These are phyloP conservation scores for Lathyrus aphaca DNA, from an alignment of 306 rosid genomes.

Conservation along the genomic window DNA sequence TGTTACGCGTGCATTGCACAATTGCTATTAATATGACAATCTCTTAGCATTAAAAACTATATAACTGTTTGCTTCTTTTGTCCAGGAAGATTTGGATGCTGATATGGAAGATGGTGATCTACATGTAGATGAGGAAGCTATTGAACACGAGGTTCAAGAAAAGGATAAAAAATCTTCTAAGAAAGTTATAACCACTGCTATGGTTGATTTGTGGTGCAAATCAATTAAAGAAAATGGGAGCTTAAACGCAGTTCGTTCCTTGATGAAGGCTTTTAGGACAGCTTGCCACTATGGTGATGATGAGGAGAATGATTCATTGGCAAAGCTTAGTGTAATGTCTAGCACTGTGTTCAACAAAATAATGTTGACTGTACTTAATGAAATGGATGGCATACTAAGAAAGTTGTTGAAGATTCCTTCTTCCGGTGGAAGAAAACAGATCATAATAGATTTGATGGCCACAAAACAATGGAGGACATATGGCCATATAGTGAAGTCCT, in stretches of 20 bases:
- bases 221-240: slow-evolving; percentile 62
- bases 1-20: slow-evolving; percentile 11
- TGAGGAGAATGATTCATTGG: slow-evolving; percentile 51
- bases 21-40: background rate
- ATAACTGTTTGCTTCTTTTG: slow-evolving; percentile 36
- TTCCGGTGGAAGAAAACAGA: slow-evolving; percentile 84
- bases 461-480: slow-evolving; percentile 75
- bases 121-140: slow-evolving; percentile 44
- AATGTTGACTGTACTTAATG: slow-evolving; percentile 78
- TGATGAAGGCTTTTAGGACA: slow-evolving; percentile 77
- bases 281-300: slow-evolving; percentile 99
- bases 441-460: slow-evolving; percentile 61
- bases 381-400: slow-evolving; percentile 90
- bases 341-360: slow-evolving; percentile 86
- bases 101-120: slow-evolving; percentile 56
- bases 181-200: slow-evolving; percentile 64
- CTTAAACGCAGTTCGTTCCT: slow-evolving; percentile 64
- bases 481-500: slow-evolving; percentile 81
- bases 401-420: slow-evolving; percentile 76
- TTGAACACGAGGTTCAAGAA: slow-evolving; percentile 40
- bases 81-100: slow-evolving; percentile 63
- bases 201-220: slow-evolving; percentile 85
- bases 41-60: slow-evolving; percentile 11
- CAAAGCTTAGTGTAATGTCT: slow-evolving; percentile 72
- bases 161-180: slow-evolving; percentile 48